Evolutionary conservation across 2,329 filamentous ascomycete species (phyloP).

Genomic region (Cylindrodendrum hubeiense): DNA sequence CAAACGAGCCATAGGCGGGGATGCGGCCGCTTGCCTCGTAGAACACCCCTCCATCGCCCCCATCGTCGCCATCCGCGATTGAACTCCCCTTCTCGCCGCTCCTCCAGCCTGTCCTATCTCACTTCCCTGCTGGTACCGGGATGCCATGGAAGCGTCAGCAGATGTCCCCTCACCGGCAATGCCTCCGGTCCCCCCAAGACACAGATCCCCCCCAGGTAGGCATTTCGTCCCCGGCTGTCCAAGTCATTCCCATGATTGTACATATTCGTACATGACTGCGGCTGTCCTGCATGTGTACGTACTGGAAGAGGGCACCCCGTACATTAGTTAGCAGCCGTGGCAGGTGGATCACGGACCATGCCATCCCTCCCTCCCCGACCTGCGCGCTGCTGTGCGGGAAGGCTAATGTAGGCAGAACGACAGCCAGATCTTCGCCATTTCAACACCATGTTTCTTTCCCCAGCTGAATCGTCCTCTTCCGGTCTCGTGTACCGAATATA

Average conservation of each 20-base stretch:
- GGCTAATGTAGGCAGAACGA: constrained; percentile 47
- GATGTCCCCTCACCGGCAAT: constrained; percentile 21
- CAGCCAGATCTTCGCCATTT: constrained; percentile 39
- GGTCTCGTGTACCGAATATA: constrained; percentile 6
- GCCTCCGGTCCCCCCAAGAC: constrained; percentile 12
- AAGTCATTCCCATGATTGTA: constrained; percentile 36
- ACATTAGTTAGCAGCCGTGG: constrained; percentile 40
- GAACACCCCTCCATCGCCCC: constrained; percentile 25
- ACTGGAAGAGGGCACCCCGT: constrained; percentile 35
- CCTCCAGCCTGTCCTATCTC: constrained; percentile 5
- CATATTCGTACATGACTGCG: constrained; percentile 42
- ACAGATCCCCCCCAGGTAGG: constrained; percentile 1
- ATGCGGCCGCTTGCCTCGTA: constrained; percentile 32
- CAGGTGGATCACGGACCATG: constrained; percentile 40
- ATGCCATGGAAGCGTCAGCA: constrained; percentile 28
- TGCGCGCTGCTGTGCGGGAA: constrained; percentile 47
- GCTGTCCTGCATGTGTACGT: constrained; percentile 37
- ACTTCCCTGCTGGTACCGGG: constrained; percentile 8
- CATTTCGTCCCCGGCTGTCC: constrained; percentile 16
- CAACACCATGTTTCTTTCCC: constrained; percentile 7
- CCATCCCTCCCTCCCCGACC: constrained; percentile 38
- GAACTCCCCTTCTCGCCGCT: background rate
- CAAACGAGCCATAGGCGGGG: constrained; percentile 25
- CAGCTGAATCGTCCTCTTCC: background rate
- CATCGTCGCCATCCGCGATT: constrained; percentile 2